A percentile compares a stretch with the other conserved stretches of the same genome.
These are phyloP conservation scores for Diplodia sapinea DNA, from an alignment of 2,329 filamentous ascomycete species.

Conservation along the genomic window DNA sequence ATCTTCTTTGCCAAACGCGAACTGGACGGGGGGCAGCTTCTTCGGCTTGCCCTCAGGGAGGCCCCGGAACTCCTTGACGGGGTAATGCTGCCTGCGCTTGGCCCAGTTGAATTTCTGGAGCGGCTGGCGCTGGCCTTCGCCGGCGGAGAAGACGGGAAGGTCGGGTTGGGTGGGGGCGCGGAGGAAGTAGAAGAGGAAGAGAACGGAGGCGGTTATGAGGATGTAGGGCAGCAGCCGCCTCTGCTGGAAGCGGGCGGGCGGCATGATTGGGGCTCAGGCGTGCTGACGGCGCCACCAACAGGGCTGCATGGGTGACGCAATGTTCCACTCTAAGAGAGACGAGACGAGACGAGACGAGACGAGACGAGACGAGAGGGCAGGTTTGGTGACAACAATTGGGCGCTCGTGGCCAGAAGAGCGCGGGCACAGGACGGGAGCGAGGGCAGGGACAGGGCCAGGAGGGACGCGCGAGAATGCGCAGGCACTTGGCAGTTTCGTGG, in stretches of 20 bases:
- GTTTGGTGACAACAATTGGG: not conserved
- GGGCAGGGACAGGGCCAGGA: not conserved
- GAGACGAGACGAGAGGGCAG: not conserved
- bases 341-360: no score
- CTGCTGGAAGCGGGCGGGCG: conserved; percentile 46
- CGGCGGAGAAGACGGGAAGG: conserved; percentile 16
- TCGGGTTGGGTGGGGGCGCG: conserved; percentile 41
- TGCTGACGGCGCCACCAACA: not conserved
- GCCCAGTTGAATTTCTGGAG: conserved; percentile 44
- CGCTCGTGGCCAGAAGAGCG: not conserved
- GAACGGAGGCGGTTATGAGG: conserved; percentile 41
- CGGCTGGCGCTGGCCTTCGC: conserved; percentile 38
- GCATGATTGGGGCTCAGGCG: conserved; percentile 40
- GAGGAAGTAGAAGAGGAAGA: conserved; percentile 48
- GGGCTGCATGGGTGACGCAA: conserved; percentile 1
- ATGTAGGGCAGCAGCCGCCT: conserved; percentile 46
- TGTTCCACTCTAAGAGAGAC: not conserved
- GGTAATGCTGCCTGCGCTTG: conserved; percentile 49
- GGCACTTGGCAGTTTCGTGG: conserved; percentile 14
- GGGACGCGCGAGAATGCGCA: conserved; percentile 6
- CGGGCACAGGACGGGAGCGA: not conserved
- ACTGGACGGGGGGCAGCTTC: conserved; percentile 52
- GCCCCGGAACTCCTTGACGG: conserved; percentile 44
- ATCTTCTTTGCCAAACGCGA: conserved; percentile 48
- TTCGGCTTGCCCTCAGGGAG: conserved; percentile 48